A percentile compares a stretch with the other conserved stretches of the same genome.
These are phyloP conservation scores for Gentiana straminea DNA, from an alignment of 257 asterid genomes.

Conservation along the genomic window DNA sequence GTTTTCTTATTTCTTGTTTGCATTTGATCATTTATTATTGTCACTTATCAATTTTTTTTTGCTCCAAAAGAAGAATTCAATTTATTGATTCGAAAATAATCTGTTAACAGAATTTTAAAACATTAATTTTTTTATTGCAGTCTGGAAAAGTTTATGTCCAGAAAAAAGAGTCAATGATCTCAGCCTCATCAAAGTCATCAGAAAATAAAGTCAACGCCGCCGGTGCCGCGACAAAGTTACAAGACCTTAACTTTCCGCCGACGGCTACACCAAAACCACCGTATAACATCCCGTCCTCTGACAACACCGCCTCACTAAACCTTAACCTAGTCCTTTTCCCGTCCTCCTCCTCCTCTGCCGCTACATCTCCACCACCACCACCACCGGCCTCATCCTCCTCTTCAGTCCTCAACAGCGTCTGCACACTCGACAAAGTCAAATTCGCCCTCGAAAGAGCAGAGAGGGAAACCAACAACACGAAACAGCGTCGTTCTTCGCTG, in stretches of 20 bases:
- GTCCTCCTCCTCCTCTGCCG: conserved; percentile 18
- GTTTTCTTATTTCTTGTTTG: no score
- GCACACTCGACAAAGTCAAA: conserved; percentile 85
- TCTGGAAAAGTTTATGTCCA: conserved; percentile 77
- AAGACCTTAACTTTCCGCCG: conserved; percentile 85
- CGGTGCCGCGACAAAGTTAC: conserved; percentile 18
- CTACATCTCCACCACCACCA: conserved; percentile 7
- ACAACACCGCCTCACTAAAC: conserved; percentile 23
- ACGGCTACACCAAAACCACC: conserved; percentile 32
- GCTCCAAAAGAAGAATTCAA: no score
- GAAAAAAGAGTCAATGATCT: conserved; percentile 43
- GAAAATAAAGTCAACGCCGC: conserved; percentile 16
- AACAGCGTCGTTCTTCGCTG: conserved; percentile 40
- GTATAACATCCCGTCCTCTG: conserved; percentile 34
- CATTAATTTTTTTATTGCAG: conserved; percentile 24
- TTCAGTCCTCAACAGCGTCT: conserved; percentile 48
- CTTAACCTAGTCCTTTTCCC: conserved; percentile 36
- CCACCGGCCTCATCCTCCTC: conserved; percentile 24
- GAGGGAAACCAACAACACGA: conserved; percentile 36
- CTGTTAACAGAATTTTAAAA: no score
- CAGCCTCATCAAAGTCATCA: conserved; percentile 39
- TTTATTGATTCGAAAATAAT: no score
- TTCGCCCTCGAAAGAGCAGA: conserved; percentile 65
- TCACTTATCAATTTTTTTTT: no score
- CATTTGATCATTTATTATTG: no score